These are phyloP conservation scores for Gentiana macrophylla DNA, from an alignment of 257 asterid species.

Conservation along the genomic window DNA sequence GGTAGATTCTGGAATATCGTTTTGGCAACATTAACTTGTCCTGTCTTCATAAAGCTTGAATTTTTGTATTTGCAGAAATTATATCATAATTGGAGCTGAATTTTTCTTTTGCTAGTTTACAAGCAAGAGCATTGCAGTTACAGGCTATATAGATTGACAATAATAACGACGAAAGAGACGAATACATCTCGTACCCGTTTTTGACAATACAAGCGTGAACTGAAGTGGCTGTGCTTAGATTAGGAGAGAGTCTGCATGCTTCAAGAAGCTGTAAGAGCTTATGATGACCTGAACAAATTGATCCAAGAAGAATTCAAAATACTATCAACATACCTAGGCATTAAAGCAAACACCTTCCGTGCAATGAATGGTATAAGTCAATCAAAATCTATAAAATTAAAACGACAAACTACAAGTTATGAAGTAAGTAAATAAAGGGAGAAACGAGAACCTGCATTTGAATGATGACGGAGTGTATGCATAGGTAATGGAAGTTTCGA, in stretches of 20 bases:
- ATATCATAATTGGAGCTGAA: constrained; percentile 18
- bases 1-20: constrained; percentile 33
- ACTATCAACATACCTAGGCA: too few species aligned
- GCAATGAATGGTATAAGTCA: too few species aligned
- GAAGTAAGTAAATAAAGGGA: too few species aligned
- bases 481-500: too few species aligned
- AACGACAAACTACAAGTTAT: too few species aligned
- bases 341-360: too few species aligned
- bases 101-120: constrained; percentile 31
- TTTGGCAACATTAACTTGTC: constrained; percentile 48
- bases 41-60: constrained; percentile 45
- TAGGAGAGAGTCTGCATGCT: constrained; percentile 33
- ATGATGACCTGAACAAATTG: constrained; percentile 33
- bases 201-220: constrained; percentile 42
- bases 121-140: constrained; percentile 30
- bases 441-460: too few species aligned
- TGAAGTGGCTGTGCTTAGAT: constrained; percentile 24
- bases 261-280: constrained; percentile 33
- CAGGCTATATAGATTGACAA: constrained; percentile 33
- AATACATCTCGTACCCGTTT: constrained; percentile 34
- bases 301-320: background rate
- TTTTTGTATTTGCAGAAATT: constrained; percentile 38
- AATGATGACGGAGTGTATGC: too few species aligned
- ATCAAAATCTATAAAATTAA: too few species aligned
- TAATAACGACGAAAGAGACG: constrained; percentile 36